These are phyloP conservation scores for Pleurozium schreberi DNA, from an alignment of 225 moss, liverwort and hornwort species.

Conservation along the genomic window DNA sequence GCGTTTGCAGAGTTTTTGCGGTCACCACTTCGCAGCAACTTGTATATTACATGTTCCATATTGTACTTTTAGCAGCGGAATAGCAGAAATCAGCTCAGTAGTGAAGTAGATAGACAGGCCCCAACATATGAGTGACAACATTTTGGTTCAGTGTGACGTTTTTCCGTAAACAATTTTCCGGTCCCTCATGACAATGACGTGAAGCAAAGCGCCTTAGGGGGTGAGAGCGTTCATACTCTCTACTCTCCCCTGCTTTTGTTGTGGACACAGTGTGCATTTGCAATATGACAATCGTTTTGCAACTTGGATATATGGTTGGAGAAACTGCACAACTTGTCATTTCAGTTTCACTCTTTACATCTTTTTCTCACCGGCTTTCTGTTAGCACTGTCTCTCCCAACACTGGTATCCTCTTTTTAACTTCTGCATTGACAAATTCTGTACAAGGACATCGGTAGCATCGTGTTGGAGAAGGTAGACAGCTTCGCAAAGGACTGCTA, in stretches of 20 bases:
- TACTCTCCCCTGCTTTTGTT: not conserved
- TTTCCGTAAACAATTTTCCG: not conserved
- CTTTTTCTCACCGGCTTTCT: not conserved
- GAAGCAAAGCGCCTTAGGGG: not conserved
- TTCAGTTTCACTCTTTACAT: not conserved
- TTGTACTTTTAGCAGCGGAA: conserved; percentile 9
- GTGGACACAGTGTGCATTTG: not conserved
- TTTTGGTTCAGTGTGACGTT: not conserved
- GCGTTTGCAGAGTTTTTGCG: not conserved
- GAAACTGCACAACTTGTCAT: not conserved
- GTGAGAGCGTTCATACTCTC: not conserved
- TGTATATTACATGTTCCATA: conserved; percentile 14
- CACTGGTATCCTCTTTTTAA: not conserved
- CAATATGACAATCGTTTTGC: not conserved
- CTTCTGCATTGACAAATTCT: not conserved
- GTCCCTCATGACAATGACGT: not conserved
- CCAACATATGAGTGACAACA: not conserved
- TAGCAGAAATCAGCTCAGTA: not conserved
- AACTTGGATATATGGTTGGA: not conserved
- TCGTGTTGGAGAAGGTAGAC: not conserved
- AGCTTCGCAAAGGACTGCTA: not conserved
- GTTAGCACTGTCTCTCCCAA: not conserved
- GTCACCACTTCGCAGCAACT: not conserved
- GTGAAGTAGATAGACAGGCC: not conserved
- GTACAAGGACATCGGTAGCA: not conserved